Evolutionary conservation across 352 stramenopile species (phyloP), one percentile per base, ranked within the genome.

Genomic region (Phytopythium vexans): DNA sequence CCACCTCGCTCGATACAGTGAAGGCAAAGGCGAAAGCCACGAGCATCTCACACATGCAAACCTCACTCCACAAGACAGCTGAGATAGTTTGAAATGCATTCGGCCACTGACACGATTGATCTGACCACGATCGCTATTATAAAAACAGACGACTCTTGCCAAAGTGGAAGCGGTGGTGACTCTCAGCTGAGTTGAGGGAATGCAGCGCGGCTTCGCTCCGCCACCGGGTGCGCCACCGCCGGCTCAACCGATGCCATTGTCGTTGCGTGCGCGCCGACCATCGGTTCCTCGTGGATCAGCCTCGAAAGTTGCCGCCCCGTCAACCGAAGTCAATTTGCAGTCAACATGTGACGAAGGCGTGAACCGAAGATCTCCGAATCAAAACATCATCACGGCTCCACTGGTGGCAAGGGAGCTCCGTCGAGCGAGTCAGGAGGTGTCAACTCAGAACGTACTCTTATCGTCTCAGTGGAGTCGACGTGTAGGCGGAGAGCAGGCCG

Each of bases 401-500:
- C 14, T 34, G 12, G n/a, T 8, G 8, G 46, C 14, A 11, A 42
- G 27, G 6, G 46, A 52, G n/a, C 15, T 15, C 9, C 46, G 34
- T 4, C n/a, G 46, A 16, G 33, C 41, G 6, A 41, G n/a, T 10
- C 35, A 15, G 7, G 46, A 42, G 8, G 33, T 2, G n/a, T 10
- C 10, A 14, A 4, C 46, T 34, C 0, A 33, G 46, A 16, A 5
- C n/a, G 16, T 42, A 34, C 46, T 52, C 16, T 52, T 52, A n/a
- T 42, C 46, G 46, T 52, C 46, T 31, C 46, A 52, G 35, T 34
- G 46, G 15, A 52, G 34, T 32, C 33, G 46, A 11, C 41, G 41
- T 10, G 46, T 32, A 16, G 41, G 15, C 15, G 14, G 9, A 58
- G 78, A 89, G 33, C 58, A 63, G 31, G 51, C 41, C 21, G 37